Evolutionary conservation across 2,329 filamentous ascomycete genomes (phyloP), one percentile per base, ranked within the genome.

Genomic region (Exophiala xenobiotica): DNA sequence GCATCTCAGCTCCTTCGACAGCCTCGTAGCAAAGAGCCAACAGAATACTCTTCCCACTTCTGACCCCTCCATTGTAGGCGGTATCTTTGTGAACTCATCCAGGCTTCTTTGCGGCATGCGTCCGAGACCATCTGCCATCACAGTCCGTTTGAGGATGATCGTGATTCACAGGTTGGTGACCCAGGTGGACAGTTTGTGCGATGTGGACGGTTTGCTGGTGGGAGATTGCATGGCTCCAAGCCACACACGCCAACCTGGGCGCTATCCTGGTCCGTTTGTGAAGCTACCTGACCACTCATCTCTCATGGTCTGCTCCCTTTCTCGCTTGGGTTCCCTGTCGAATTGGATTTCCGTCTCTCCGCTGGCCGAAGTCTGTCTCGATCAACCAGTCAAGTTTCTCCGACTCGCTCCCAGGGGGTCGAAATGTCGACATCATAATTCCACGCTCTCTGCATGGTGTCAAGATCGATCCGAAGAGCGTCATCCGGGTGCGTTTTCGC

Each of bases 201-300:
- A n/a, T n/a, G n/a, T n/a, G n/a, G n/a, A n/a, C n/a, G n/a, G n/a
- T n/a, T n/a, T n/a, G n/a, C 5, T 14, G 12, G 31, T 18, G 46
- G 45, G 54, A 57, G 45, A 57, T 57, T 57, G 44, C 50, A 53
- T 57, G 54, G 47, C 47, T 49, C 26, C 50, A 51, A 46, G 47
- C 50, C 44, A 46, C 47, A 24, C 33, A 47, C 41, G 41, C 42
- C 47, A 44, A 27, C 14, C 14, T 40, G 8, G n/a, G 38, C 38
- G 38, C 38, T 44, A 44, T 44, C 24, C 41, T 44, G 22, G 38
- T 40, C 18, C 38, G n/a, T 19, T 23, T 23, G 18, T 23, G 38
- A 20, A 11, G 14, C 20, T 40, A 40, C n/a, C 3, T 22, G 38
- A 40, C 38, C 38, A 40, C n/a, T 40, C 38, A 40, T 40, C 22